phyloP scores from a whole-genome alignment of 306 rosid genomes.

The Pachyrhizus erosus region DNA sequence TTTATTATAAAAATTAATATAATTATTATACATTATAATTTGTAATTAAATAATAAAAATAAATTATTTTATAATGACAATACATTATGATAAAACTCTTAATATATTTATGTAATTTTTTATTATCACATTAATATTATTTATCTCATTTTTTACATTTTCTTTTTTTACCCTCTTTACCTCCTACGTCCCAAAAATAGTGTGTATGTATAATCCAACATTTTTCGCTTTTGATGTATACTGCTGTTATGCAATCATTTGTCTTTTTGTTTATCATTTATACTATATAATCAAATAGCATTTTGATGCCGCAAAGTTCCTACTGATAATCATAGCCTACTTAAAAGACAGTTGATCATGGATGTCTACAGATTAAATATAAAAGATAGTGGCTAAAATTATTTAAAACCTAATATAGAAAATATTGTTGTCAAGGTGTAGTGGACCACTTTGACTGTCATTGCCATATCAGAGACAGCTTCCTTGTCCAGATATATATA shows the following conservation, averaged over 20 bases:
- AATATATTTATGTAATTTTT: too few relatives aligned
- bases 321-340: neutral
- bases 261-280: neutral
- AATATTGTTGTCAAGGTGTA: neutral
- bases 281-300: neutral
- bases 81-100: too few relatives aligned
- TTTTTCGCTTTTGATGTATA: too few relatives aligned
- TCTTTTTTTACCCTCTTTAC: too few relatives aligned
- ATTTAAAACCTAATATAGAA: neutral
- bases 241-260: neutral
- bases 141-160: too few relatives aligned
- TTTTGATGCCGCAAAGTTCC: slow-evolving; percentile 32
- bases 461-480: neutral
- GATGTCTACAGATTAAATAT: neutral
- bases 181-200: too few relatives aligned
- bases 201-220: too few relatives aligned
- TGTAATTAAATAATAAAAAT: too few relatives aligned
- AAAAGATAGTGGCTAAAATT: neutral
- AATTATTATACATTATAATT: too few relatives aligned
- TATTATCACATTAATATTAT: too few relatives aligned
- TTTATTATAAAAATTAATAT: too few relatives aligned
- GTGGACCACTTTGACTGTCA: slow-evolving; percentile 38
- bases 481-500: slow-evolving; percentile 13
- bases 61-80: too few relatives aligned
- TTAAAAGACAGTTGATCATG: neutral